These are phyloP conservation scores for Saussurea involucrata DNA, from an alignment of 129 eudicot genomes.

Conservation along the genomic window DNA sequence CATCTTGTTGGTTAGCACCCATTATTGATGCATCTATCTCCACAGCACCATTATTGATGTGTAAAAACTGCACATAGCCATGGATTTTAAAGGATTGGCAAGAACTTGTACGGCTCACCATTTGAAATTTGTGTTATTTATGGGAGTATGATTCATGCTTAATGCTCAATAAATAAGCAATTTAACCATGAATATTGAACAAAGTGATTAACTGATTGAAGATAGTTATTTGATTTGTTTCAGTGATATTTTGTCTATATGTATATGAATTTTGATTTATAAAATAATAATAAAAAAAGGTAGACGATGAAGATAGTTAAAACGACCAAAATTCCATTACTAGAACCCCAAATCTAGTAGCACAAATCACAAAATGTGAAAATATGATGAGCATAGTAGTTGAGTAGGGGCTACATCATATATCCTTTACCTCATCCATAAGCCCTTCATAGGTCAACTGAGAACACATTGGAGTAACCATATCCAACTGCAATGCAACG, in stretches of 20 bases:
- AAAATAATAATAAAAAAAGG: not conserved
- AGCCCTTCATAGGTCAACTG: constrained; percentile 97
- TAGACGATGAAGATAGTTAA: not conserved
- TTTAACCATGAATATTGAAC: not conserved
- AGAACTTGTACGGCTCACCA: not conserved
- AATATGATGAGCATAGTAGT: constrained; percentile 5
- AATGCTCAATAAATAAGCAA: not conserved
- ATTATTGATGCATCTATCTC: constrained; percentile 92
- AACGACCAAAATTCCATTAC: not conserved
- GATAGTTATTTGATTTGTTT: not conserved
- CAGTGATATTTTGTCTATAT: not conserved
- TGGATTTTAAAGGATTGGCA: constrained; percentile 14
- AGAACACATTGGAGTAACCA: constrained; percentile 97
- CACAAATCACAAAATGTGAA: not conserved
- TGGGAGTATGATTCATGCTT: not conserved
- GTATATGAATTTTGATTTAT: not conserved
- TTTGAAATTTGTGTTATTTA: not conserved
- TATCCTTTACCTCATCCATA: constrained; percentile 72
- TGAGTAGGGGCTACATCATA: not conserved
- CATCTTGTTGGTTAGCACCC: constrained; percentile 82
- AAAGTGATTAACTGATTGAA: not conserved
- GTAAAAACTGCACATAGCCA: constrained; percentile 63
- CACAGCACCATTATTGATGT: constrained; percentile 83
- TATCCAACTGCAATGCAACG: constrained; percentile 84
- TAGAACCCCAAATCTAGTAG: not conserved